These are phyloP conservation scores for Aspergillaceae sp. DNA, from an alignment of 2,329 filamentous ascomycete genomes.

Conservation along the genomic window DNA sequence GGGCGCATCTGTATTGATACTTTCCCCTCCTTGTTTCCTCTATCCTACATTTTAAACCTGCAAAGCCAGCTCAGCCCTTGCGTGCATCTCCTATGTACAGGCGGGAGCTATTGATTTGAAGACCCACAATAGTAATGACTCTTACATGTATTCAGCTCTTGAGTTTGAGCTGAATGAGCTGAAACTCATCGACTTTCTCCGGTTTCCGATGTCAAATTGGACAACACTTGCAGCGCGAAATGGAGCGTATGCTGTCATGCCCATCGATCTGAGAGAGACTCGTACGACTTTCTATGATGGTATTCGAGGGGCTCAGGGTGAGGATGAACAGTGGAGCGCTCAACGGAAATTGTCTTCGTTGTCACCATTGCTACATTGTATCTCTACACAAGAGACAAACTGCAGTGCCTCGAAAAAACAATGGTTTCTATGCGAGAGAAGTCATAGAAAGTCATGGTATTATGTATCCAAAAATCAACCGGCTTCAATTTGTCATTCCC, in stretches of 20 bases:
- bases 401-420: not conserved
- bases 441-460: not conserved
- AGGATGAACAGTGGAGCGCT: not conserved
- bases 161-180: not conserved
- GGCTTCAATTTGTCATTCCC: not conserved
- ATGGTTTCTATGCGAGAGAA: not conserved
- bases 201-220: not conserved
- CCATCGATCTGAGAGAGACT: not conserved
- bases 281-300: not conserved
- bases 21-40: not conserved
- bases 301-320: not conserved
- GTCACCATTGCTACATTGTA: not conserved
- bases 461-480: not conserved
- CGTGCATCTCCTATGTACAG: not conserved
- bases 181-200: not conserved
- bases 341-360: not conserved
- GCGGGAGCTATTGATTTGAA: not conserved
- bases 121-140: not conserved
- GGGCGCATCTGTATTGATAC: not conserved
- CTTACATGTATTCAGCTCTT: not conserved
- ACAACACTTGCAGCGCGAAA: not conserved
- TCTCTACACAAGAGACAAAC: not conserved
- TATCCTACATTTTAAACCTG: not conserved
- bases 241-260: not conserved
- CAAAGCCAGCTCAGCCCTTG: not conserved